These are phyloP conservation scores for Leishmania gerbilli DNA, from an alignment of 208 protist species.

Conservation along the genomic window DNA sequence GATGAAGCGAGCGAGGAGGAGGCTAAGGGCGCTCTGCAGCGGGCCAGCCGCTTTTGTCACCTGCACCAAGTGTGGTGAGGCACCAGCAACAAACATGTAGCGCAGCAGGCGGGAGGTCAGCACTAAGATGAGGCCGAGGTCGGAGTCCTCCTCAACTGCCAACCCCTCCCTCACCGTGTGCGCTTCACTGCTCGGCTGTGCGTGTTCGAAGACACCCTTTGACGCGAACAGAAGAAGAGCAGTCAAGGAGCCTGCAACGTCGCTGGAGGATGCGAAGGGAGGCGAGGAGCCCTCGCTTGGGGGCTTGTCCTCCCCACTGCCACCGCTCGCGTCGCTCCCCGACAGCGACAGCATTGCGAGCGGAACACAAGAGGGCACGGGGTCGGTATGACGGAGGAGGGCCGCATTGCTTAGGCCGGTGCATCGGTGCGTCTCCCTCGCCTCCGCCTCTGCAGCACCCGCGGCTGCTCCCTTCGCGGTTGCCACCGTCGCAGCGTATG, in stretches of 20 bases:
- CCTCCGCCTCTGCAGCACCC: background rate
- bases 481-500: background rate
- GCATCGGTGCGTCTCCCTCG: slow-evolving; percentile 17
- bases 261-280: background rate
- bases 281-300: background rate
- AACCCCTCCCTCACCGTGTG: background rate
- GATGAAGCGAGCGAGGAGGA: slow-evolving; percentile 48
- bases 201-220: slow-evolving; percentile 15
- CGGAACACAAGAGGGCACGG: background rate
- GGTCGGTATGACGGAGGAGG: slow-evolving; percentile 14
- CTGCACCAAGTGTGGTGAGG: slow-evolving; percentile 3
- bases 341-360: slow-evolving; percentile 8
- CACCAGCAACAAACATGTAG: slow-evolving; percentile 14
- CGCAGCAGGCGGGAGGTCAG: slow-evolving; percentile 24
- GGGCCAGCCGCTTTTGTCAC: slow-evolving; percentile 17
- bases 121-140: slow-evolving; percentile 29
- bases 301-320: background rate
- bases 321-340: background rate
- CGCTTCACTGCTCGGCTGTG: background rate
- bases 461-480: background rate
- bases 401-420: slow-evolving; percentile 29
- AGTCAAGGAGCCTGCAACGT: slow-evolving; percentile 2
- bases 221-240: slow-evolving; percentile 9
- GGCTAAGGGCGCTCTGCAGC: slow-evolving; percentile 26
- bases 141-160: slow-evolving; percentile 15